Base-by-base conservation (phyloP, 139 green algal genomes). In the Volvox reticuliferus region DNA sequence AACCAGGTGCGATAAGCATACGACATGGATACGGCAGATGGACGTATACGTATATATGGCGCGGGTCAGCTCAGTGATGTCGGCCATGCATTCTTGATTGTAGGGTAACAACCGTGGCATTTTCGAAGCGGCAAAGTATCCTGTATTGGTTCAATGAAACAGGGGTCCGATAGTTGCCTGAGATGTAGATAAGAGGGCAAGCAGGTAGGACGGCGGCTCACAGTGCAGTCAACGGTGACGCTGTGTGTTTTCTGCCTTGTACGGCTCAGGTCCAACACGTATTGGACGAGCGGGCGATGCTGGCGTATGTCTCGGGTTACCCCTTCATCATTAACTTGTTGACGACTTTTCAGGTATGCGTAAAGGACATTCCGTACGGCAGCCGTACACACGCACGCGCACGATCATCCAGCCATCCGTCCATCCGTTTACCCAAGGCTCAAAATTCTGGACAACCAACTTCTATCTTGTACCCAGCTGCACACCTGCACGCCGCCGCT, bases 261-360 rank as follows among this genome's bases (percentile, higher is more conserved):
- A 79, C 24, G 2, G 73, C 19, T 17, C 94, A 98, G 95, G 92
- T 97, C 14, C 78, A 94, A 20, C 97, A 99, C 92, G 88, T 98
- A 20, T 81, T 94, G 82, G 94, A 95, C 28, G 97, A 99, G 92
- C 92, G 91, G 68, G 88, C 93, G 30, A 93, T 98, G 62, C 88
- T 98, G 87, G 77, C 37, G 2, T 36, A 44, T 0, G 76, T 93
- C 22, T 55, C 96, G 63, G 87, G 95, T 36, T 91, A 96, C 93
- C 94, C 95, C 17, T 97, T 97, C 92, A 79, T 98, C 67, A 93
- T 98, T 28, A 92, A 93, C 55, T 77, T 98, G 61, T 71, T 91
- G 0, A 92, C 84, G 36, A 89, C 85, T 37, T 99, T 97, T 91
- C 97, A 98, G 73, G 86, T 90, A 33, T 24, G 76, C 12, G 9